phyloP scores from a whole-genome alignment of 2,329 filamentous ascomycete genomes.

The Fusarium robinianum region DNA sequence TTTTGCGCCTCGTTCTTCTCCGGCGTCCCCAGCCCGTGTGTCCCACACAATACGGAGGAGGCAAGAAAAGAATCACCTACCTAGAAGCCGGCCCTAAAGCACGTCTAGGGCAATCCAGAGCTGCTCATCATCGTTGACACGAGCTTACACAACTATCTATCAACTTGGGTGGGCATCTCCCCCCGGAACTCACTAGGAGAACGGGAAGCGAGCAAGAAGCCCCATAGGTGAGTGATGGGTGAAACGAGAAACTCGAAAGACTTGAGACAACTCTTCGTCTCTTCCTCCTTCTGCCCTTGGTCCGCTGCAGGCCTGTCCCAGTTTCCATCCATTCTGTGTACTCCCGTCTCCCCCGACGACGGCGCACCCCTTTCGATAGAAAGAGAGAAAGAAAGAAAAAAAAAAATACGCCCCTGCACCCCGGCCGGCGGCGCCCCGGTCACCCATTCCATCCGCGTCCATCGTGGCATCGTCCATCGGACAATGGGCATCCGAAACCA shows the following conservation, averaged over 20 bases:
- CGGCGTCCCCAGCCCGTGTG: too few species aligned
- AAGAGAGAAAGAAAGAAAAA: too few species aligned
- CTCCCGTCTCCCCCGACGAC: background rate
- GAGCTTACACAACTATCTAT: too few species aligned
- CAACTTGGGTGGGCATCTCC: too few species aligned
- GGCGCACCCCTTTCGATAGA: conserved; percentile 14
- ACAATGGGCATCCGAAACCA: conserved; percentile 5
- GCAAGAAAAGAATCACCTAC: too few species aligned
- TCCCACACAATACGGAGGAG: too few species aligned
- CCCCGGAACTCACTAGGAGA: too few species aligned
- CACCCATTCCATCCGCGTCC: conserved; percentile 8
- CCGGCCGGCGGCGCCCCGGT: conserved; percentile 2
- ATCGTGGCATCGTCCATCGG: conserved; percentile 5
- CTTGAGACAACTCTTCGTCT: too few species aligned
- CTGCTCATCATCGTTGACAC: conserved; percentile 9
- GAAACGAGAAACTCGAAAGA: conserved; percentile 4
- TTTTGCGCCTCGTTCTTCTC: too few species aligned
- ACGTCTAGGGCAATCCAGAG: conserved; percentile 15
- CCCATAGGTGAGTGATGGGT: too few species aligned
- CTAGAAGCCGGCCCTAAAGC: conserved; percentile 12
- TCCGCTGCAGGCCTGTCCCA: conserved; percentile 33
- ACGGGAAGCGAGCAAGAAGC: too few species aligned
- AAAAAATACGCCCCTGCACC: too few species aligned
- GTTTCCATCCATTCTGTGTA: conserved; percentile 14
- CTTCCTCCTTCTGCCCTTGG: conserved; percentile 27